These are phyloP conservation scores for Gossypium lobatum DNA, from an alignment of 441 rosid genomes.

Conservation along the genomic window DNA sequence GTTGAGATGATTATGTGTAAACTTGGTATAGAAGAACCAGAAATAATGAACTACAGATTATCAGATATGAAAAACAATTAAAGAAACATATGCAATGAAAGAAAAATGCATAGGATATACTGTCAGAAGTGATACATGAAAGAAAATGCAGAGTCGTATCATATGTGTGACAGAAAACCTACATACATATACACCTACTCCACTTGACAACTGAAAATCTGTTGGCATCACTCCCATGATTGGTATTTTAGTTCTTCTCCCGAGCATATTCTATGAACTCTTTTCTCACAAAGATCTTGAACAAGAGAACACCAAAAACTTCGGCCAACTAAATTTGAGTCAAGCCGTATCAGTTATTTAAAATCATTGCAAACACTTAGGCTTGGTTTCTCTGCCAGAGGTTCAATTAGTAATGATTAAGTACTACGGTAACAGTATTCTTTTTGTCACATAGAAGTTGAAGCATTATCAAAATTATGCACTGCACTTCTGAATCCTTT, in stretches of 20 bases:
- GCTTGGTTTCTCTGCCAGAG: constrained; percentile 5
- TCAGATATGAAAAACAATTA: neutral
- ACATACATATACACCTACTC: neutral
- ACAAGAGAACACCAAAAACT: neutral
- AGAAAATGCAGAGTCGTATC: neutral
- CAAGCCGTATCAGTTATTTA: neutral
- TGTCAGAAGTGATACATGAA: neutral
- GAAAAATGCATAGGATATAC: neutral
- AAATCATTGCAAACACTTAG: neutral
- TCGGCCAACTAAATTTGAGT: neutral
- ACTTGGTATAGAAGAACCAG: neutral
- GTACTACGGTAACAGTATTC: neutral
- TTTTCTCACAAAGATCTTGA: neutral
- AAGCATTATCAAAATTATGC: neutral
- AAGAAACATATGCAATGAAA: neutral
- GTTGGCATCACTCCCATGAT: neutral
- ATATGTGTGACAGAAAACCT: neutral
- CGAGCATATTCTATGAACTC: neutral
- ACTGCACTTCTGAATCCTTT: neutral
- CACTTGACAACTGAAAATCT: neutral
- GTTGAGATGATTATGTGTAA: neutral
- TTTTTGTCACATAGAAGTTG: neutral
- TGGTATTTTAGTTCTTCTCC: neutral
- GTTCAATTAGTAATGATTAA: neutral
- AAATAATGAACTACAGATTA: neutral